These are phyloP conservation scores for Metarhizium humberi DNA, from an alignment of 2,329 filamentous ascomycete genomes.

Conservation along the genomic window DNA sequence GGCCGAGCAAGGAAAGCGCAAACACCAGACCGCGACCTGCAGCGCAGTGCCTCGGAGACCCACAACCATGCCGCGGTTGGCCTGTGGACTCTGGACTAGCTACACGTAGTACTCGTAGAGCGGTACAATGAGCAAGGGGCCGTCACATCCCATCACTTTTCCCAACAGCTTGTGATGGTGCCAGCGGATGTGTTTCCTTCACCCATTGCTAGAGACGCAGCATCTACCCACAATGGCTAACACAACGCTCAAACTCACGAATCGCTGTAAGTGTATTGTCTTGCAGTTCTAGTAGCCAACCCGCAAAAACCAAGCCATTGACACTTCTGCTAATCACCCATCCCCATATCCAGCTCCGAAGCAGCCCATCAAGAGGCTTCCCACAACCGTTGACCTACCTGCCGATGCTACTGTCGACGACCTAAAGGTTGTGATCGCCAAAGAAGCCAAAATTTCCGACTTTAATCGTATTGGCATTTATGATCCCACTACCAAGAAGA, in stretches of 20 bases:
- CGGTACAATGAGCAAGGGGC: too few relatives aligned
- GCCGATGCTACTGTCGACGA: conserved; percentile 48
- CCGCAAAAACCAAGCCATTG: background rate
- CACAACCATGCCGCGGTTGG: too few relatives aligned
- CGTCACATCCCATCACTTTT: background rate
- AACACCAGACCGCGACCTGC: too few relatives aligned
- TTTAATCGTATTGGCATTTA: conserved; percentile 54
- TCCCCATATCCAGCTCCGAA: conserved; percentile 28
- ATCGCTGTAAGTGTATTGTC: conserved; percentile 11
- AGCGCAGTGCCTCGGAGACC: too few relatives aligned
- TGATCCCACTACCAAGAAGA: conserved; percentile 51
- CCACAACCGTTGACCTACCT: conserved; percentile 38
- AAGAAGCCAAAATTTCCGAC: conserved; percentile 40
- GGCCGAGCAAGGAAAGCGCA: too few relatives aligned
- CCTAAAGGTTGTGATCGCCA: conserved; percentile 47
- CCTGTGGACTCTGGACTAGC: too few relatives aligned
- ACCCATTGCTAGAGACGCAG: background rate
- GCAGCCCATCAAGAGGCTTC: conserved; percentile 45
- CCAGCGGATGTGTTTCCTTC: background rate
- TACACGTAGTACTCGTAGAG: too few relatives aligned
- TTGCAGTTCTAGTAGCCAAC: background rate
- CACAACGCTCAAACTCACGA: conserved; percentile 12
- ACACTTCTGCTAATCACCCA: conserved; percentile 2
- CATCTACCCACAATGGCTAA: conserved; percentile 5
- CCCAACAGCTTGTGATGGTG: background rate